Evolutionary conservation across 1,139 yeast genomes (phyloP), one percentile per base, ranked within the genome.

Genomic region (Kurtzmaniella natalensis): DNA sequence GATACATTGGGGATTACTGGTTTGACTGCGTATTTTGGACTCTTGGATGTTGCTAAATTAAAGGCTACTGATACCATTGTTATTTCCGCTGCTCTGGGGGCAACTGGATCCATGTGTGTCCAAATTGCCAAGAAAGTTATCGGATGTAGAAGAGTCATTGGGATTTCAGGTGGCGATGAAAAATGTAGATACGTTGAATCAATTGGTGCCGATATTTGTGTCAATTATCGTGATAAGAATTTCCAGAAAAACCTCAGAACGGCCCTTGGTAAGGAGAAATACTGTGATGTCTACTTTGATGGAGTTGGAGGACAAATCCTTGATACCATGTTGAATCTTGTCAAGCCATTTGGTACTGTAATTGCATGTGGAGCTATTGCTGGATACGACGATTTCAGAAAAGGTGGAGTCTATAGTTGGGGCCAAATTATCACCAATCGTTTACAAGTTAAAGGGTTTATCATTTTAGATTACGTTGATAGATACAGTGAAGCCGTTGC

Each of bases 1-100:
- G 69, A 74, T 21, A 61, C 68, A 2, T 57, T 74, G 20, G 64
- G 62, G 2, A 41, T 55, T 41, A 57, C 62, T 10, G 63, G 62
- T 1, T 41, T 57, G 39, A 57, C 62, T 13, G 62, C 62, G 2
- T 56, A 56, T 42, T 50, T 57, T 30, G 61, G 61, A 1, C 42
- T 57, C 31, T 40, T 43, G 22, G 47, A 55, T 7, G 52, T 58
- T 6, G 59, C 55, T 24, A 37, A 48, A 27, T 41, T 55, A 38
- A 48, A 56, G 42, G 43, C 47, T 15, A 45, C 55, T 10, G 59
- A 57, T 33, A 47, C 53, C 16, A 44, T 57, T 30, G 49, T 57
- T 7, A 44, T 57, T n/a, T 55, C 60, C n/a, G 62, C 59, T 7
- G 62, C 63, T 5, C 46, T 54, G 3, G 63, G 62, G 3, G 63